Conservation (phyloP, 129 eudicot genomes). For the Escallonia herrerae region DNA sequence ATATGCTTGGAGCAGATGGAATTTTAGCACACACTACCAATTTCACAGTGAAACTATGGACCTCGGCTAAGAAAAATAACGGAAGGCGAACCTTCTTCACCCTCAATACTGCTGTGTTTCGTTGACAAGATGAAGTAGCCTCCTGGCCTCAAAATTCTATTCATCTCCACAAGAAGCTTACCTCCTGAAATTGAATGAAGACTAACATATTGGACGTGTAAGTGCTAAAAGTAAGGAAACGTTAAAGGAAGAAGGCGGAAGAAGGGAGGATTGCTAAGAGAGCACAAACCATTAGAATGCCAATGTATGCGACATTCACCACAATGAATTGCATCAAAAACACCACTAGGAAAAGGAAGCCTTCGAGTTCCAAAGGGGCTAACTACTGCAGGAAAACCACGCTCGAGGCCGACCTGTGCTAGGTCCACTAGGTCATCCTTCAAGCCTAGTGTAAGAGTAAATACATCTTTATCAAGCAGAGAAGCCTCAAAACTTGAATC, state of each 20-base stretch:
- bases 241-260: constrained; percentile 1
- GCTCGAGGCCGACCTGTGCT: constrained; percentile 87
- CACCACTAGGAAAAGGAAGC: constrained; percentile 92
- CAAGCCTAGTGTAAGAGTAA: constrained; percentile 72
- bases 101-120: constrained; percentile 77
- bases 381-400: constrained; percentile 87
- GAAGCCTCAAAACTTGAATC: constrained; percentile 76
- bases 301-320: constrained; percentile 79
- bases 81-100: constrained; percentile 69
- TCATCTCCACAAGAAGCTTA: constrained; percentile 76
- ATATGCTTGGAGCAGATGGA: no score
- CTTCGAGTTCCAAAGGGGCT: constrained; percentile 65
- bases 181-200: constrained; percentile 46
- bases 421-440: constrained; percentile 88
- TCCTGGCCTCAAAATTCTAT: constrained; percentile 84
- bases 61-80: neutral
- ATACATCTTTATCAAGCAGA: constrained; percentile 63
- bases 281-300: constrained; percentile 74
- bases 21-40: no score
- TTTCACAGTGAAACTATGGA: no score
- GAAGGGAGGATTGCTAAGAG: neutral
- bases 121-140: constrained; percentile 84
- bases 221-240: neutral
- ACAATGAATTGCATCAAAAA: constrained; percentile 89
- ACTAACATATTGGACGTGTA: neutral